Percentiles rank a stretch among this genome's conserved stretches.
phyloP scores from a whole-genome alignment of 2,329 filamentous ascomycete species.

The Trichophyton verrucosum region DNA sequence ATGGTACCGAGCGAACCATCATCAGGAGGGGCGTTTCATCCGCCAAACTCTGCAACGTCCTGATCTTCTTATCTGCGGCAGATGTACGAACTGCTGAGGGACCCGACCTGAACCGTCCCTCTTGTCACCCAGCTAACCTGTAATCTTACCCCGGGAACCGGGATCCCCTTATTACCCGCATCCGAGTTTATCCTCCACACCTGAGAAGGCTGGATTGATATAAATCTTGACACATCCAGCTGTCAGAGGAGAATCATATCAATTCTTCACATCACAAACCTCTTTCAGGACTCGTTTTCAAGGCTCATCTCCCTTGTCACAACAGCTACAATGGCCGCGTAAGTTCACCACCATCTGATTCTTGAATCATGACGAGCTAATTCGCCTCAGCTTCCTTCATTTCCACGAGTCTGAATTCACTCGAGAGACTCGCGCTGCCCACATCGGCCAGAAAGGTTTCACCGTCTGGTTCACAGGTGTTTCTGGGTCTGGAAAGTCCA shows the following conservation, averaged over 20 bases:
- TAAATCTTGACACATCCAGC: not conserved
- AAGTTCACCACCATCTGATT: too few relatives aligned
- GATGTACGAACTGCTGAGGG: not conserved
- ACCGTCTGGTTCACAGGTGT: constrained; percentile 98
- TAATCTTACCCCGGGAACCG: not conserved
- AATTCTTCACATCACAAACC: too few relatives aligned
- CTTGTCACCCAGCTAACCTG: not conserved
- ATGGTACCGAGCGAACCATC: not conserved
- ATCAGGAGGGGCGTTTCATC: not conserved
- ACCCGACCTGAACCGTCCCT: not conserved
- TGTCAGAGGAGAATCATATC: not conserved
- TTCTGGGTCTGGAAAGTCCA: constrained; percentile 92
- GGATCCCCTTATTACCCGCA: not conserved
- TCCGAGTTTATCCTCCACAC: constrained; percentile 2
- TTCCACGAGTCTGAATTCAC: constrained; percentile 32
- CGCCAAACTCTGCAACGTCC: not conserved
- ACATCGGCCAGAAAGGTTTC: constrained; percentile 72
- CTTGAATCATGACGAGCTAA: too few relatives aligned
- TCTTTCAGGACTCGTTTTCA: too few relatives aligned
- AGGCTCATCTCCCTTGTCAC: not conserved
- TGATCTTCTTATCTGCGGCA: not conserved
- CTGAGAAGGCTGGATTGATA: not conserved
- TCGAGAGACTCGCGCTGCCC: constrained; percentile 28
- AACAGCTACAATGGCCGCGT: too few relatives aligned
- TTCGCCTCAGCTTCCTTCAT: constrained; percentile 32